Evolutionary conservation across 2,329 filamentous ascomycete species (phyloP).

Genomic region (Colletotrichum euphorbiae): DNA sequence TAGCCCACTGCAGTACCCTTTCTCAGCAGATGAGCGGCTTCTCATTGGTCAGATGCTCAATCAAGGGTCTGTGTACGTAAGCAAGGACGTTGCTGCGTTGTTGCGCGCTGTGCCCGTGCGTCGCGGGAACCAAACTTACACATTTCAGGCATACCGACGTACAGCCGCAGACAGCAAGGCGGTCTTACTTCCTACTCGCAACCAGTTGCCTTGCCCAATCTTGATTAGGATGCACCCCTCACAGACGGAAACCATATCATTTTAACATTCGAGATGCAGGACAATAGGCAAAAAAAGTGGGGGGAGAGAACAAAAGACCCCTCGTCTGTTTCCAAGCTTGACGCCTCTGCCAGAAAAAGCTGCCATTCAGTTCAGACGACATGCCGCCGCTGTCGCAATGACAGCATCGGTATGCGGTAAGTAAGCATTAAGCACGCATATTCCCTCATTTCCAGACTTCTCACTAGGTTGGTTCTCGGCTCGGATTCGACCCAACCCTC

Average conservation of each 20-base stretch:
- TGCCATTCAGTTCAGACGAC: not conserved
- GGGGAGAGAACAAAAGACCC: too few relatives aligned
- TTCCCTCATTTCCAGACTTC: not conserved
- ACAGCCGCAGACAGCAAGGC: too few relatives aligned
- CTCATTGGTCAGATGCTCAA: conserved; percentile 1
- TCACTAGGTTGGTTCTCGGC: not conserved
- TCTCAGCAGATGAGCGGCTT: conserved; percentile 10
- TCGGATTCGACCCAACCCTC: not conserved
- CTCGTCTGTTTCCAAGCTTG: not conserved
- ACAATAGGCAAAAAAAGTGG: not conserved
- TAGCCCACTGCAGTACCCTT: conserved; percentile 12
- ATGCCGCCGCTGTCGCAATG: not conserved
- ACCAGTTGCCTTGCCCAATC: not conserved
- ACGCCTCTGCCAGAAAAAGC: not conserved
- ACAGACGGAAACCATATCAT: too few relatives aligned
- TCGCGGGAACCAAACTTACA: not conserved
- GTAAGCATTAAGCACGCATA: not conserved
- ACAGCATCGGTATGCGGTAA: not conserved
- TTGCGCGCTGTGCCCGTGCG: conserved; percentile 2
- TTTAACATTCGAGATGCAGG: not conserved
- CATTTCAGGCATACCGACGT: not conserved
- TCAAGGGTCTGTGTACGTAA: conserved; percentile 22
- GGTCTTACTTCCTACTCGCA: not conserved
- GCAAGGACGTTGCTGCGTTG: conserved; percentile 7
- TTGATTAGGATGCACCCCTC: not conserved